These are phyloP conservation scores for Iberis pinnata DNA, from an alignment of 345 rosid species.

Conservation along the genomic window DNA sequence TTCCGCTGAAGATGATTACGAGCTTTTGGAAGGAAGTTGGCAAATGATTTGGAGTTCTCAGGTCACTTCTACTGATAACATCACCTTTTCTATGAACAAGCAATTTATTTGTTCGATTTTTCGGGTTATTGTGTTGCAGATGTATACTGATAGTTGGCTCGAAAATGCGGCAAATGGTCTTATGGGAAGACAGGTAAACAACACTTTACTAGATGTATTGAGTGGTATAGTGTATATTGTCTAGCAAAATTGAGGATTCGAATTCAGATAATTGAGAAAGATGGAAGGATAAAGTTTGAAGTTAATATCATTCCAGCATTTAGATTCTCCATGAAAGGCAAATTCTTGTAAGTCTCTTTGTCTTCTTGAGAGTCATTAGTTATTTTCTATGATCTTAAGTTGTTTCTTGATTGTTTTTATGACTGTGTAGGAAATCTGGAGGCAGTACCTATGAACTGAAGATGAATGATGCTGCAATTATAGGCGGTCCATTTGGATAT, in stretches of 20 bases:
- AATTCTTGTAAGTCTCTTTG: constrained; percentile 44
- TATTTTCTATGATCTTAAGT: not conserved
- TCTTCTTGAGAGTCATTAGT: not conserved
- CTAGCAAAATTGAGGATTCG: constrained; percentile 1
- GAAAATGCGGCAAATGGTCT: constrained; percentile 93
- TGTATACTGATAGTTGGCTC: constrained; percentile 89
- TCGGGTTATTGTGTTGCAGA: constrained; percentile 30
- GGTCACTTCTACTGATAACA: constrained; percentile 32
- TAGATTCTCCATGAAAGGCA: constrained; percentile 82
- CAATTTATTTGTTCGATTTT: not conserved
- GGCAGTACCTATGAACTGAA: constrained; percentile 37
- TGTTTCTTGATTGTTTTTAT: constrained; percentile 10
- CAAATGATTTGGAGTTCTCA: constrained; percentile 98
- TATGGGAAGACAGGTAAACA: constrained; percentile 79
- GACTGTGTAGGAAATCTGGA: constrained; percentile 47
- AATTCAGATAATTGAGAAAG: constrained; percentile 51
- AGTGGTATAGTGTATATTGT: not conserved
- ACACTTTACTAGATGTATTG: not conserved
- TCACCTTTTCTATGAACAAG: not conserved
- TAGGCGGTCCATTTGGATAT: constrained; percentile 68
- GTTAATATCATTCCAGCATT: constrained; percentile 65
- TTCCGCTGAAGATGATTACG: constrained; percentile 34
- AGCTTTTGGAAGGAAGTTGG: constrained; percentile 82
- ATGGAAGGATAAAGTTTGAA: constrained; percentile 57
- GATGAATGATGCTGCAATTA: constrained; percentile 85